Percentiles rank a stretch among this genome's conserved stretches.
Conservation (phyloP, 352 stramenopile species). For the Pythium apleroticum region DNA sequence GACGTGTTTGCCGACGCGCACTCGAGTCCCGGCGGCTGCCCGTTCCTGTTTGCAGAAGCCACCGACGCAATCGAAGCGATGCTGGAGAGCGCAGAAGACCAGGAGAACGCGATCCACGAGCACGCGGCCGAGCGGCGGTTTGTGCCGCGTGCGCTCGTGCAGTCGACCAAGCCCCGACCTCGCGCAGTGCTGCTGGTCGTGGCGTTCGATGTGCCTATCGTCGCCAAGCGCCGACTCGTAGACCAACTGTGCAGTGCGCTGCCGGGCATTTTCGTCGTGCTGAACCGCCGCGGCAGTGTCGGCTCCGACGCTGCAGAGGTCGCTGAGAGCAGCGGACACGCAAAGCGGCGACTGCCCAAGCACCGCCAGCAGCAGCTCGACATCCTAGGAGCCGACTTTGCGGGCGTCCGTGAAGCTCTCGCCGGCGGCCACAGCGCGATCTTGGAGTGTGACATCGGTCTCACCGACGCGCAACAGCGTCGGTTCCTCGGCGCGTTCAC, state of each 20-base stretch:
- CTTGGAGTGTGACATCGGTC: conserved; percentile 72
- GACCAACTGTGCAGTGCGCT: conserved; percentile 43
- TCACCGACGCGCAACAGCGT: conserved; percentile 57
- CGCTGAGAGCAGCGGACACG: neutral
- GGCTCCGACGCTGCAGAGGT: neutral
- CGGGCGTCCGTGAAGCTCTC: conserved; percentile 32
- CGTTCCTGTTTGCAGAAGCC: conserved; percentile 39
- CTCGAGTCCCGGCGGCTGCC: neutral
- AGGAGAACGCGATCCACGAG: conserved; percentile 33
- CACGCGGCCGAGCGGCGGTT: conserved; percentile 54
- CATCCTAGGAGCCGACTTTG: conserved; percentile 27
- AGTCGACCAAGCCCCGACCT: conserved; percentile 37
- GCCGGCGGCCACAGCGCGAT: conserved; percentile 60
- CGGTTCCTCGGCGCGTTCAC: conserved; percentile 61
- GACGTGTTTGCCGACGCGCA: conserved; percentile 30
- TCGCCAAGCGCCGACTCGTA: conserved; percentile 39
- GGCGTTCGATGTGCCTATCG: conserved; percentile 57
- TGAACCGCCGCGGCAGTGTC: conserved; percentile 44
- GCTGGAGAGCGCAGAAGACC: conserved; percentile 37
- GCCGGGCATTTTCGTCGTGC: conserved; percentile 68
- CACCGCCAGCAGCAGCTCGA: conserved; percentile 20
- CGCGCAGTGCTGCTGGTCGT: conserved; percentile 71
- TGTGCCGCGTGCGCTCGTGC: conserved; percentile 47
- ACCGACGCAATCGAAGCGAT: conserved; percentile 39
- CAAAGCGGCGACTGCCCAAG: neutral